Evolutionary conservation across 768 basidiomycete genomes (phyloP).

Genomic region (Collybia sp.): DNA sequence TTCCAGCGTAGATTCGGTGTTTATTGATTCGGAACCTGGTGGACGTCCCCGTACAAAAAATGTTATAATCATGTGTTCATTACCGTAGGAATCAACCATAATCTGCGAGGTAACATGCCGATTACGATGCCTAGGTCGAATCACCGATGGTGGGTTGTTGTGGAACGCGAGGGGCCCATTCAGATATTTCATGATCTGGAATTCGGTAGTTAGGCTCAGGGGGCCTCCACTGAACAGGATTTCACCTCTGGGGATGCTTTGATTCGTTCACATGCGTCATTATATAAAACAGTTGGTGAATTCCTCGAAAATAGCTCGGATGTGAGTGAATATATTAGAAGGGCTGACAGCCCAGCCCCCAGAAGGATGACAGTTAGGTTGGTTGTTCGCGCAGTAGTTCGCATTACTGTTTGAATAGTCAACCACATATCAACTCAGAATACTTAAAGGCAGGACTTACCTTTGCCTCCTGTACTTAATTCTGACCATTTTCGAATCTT

Average conservation of each 20-base stretch:
- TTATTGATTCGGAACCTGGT: conserved; percentile 23
- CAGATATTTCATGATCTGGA: conserved; percentile 66
- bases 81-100: conserved; percentile 64
- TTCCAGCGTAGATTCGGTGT: conserved; percentile 34
- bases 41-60: conserved; percentile 72
- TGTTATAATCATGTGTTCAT: conserved; percentile 80
- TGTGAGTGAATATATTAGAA: conserved; percentile 74
- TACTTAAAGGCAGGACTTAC: conserved; percentile 30
- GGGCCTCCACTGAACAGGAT: conserved; percentile 4
- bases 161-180: conserved; percentile 69
- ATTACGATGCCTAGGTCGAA: conserved; percentile 77
- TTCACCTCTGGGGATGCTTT: conserved; percentile 40
- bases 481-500: conserved; percentile 77
- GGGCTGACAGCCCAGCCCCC: conserved; percentile 75
- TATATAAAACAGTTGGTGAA: conserved; percentile 79
- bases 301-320: conserved; percentile 87
- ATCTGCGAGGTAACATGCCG: conserved; percentile 79
- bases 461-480: conserved; percentile 71
- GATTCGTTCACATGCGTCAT: conserved; percentile 51
- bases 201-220: conserved; percentile 6
- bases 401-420: conserved; percentile 29
- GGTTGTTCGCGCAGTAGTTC: conserved; percentile 44
- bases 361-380: conserved; percentile 58
- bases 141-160: conserved; percentile 73
- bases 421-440: background rate